Evolutionary conservation across 2,329 filamentous ascomycete genomes (phyloP), one percentile per base, ranked within the genome.

Genomic region (Hypoxylon sp.): DNA sequence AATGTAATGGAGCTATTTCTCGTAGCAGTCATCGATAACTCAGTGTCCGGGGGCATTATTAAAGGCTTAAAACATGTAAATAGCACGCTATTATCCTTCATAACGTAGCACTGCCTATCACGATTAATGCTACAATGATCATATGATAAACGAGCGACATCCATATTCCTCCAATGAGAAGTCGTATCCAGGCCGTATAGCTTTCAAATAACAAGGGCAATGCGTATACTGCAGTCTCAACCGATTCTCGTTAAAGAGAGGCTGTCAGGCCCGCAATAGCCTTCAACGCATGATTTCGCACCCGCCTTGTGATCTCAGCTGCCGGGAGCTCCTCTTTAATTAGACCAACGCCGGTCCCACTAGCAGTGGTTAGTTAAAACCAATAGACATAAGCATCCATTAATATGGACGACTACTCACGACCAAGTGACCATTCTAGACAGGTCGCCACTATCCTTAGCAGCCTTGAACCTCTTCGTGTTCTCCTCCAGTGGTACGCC

Each of bases 371-470:
- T 5, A 61, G 51, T 61, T 5, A 52, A 13, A 5, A 14, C 8
- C 29, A 3, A 13, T 33, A n/a, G n/a, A 3, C 1, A 51, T 50
- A 22, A 35, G 13, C 31, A n/a, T 17, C 11, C 31, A n/a, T 19
- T 10, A 44, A 19, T 1, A 31, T 39, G 19, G 46, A 19, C 26
- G 31, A 6, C 6, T 52, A 76, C 77, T 77, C 69, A 78, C 77
- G 77, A 78, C 77, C 77, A 78, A 17, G 74, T 77, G 4, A 78
- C 72, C 73, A 74, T 72, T 60, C 73, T 72, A 2, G 75, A 77
- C 19, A 60, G 2, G 39, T 78, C 75, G 14, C 75, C 75, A 2
- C 42, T 60, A 4, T 73, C 68, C 50, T 73, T 74, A 1, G 75
- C 71, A 1, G 57, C 65, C 33, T 73, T 73, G 57, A 74, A 77